Base-by-base conservation (phyloP, 2,329 filamentous ascomycete genomes). In the Sodiomyces alkalinus region DNA sequence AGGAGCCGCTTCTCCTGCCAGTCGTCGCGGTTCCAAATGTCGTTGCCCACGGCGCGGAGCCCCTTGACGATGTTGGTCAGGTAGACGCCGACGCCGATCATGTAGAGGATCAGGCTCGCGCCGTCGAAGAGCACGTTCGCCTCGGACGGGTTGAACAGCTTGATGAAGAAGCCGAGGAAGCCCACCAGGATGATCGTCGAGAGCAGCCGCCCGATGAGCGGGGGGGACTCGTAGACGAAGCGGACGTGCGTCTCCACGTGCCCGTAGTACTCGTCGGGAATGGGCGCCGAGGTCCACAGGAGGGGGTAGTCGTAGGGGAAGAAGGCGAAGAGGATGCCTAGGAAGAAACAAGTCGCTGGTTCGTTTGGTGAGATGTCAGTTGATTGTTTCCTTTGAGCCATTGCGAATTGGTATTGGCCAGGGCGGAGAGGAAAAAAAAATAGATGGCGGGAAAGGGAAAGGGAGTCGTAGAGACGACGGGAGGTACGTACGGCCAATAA, bases 51-150 rank as follows among this genome's bases (percentile, higher is more conserved):
- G 34, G 87, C 77, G 39, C 86, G 66, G 50, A 98, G 66, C 4
- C 87, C 90, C 62, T 93, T 93, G 50, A 96, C 78, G 45, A 96
- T 93, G 56, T 98, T 98, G 43, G 86, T 78, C 40, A 93, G 72
- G 56, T 96, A 98, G 42, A 98, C 80, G 27, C 85, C 82, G 29
- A 92, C 73, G 35, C 83, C 90, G 44, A 90, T 83, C 31, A 87
- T 65, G 55, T 87, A 90, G 42, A 83, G 67, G 11, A 82, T 75
- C 10, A 87, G 69, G 37, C 78, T 82, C 32, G 83, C 74, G 46
- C 79, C 80, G 55, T 79, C 90, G 52, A 98, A 98, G 33, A 98
- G 75, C 59, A 93, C 80, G 62, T 98, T 98, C 39, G 81, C 79
- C 58, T 96, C 87, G 43, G 73, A 79, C 29, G 90, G 85, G 41